Evolutionary conservation across 768 basidiomycete genomes (phyloP), one percentile per base, ranked within the genome.

Genomic region (Agrocybe pediades): DNA sequence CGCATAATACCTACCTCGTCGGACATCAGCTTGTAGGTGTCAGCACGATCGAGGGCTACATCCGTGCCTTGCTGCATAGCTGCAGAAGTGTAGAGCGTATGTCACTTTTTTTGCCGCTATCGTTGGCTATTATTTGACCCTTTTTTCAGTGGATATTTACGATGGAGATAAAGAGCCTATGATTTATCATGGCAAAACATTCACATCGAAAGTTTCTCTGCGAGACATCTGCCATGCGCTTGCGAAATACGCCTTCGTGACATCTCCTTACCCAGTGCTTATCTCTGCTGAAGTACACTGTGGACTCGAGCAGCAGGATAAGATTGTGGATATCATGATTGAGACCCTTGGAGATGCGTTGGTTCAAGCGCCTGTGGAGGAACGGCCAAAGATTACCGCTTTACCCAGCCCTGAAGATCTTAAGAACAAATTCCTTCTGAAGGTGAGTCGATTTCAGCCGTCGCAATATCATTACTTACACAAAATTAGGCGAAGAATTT

Each of bases 201-300:
- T 96, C 41, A 97, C 95, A 0, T 83, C 86, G 29, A 92, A 90
- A 59, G 85, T 97, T 2, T 73, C 91, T 0, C 77, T 90, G 2
- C 84, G 91, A 5, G 90, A 92, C 46, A 82, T 93, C 42, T 92
- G 92, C 65, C 73, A 81, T 39, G 94, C 94, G 1, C 90, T 98
- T 64, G 76, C 78, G 19, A 90, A 90, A 70, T 98, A 98, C 65
- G 95, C 88, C 0, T 98, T 98, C 64, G 84, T 90, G 39, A 82
- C 89, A 0, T 95, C 92, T 1, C 91, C 92, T 0, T 97, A 94
- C 63, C 95, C 95, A 1, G 76, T 98, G 65, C 85, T 98, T 63
- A 88, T 98, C 50, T 95, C 93, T 2, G 91, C 94, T 11, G 95
- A 98, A 72, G 81, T 95, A 1, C 95, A 96, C 64, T 96, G 93